These are phyloP conservation scores for Naganishia antarctica DNA, from an alignment of 768 basidiomycete genomes.

Conservation along the genomic window DNA sequence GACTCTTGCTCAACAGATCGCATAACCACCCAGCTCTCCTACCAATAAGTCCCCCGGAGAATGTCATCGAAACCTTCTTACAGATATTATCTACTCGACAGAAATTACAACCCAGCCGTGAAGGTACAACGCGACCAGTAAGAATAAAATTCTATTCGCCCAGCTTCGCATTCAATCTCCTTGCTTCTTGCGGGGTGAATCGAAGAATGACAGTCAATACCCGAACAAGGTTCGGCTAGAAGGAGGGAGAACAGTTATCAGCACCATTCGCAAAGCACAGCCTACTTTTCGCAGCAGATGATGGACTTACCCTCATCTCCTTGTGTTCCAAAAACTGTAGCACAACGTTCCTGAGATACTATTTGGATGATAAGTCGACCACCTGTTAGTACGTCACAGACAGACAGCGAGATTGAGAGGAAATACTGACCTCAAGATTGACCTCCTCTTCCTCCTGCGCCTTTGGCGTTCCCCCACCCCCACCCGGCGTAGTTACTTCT, in stretches of 20 bases:
- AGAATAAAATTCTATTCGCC: background rate
- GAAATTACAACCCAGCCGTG: no score
- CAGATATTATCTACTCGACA: no score
- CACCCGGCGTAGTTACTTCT: background rate
- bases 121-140: background rate
- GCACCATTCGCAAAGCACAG: no score
- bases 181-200: slow-evolving; percentile 91
- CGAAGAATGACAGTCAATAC: slow-evolving; percentile 86
- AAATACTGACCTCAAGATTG: slow-evolving; percentile 64
- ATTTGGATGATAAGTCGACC: background rate
- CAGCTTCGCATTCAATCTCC: slow-evolving; percentile 81
- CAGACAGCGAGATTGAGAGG: no score
- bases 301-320: slow-evolving; percentile 83
- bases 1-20: no score
- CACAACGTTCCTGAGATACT: slow-evolving; percentile 89
- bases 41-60: no score
- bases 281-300: no score
- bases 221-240: slow-evolving; percentile 77
- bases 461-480: background rate
- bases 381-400: background rate
- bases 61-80: no score
- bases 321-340: slow-evolving; percentile 96
- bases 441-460: slow-evolving; percentile 73
- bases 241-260: background rate
- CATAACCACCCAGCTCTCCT: no score